phyloP scores from a whole-genome alignment of 495 filamentous ascomycete genomes.

The Neurospora sublineolata region DNA sequence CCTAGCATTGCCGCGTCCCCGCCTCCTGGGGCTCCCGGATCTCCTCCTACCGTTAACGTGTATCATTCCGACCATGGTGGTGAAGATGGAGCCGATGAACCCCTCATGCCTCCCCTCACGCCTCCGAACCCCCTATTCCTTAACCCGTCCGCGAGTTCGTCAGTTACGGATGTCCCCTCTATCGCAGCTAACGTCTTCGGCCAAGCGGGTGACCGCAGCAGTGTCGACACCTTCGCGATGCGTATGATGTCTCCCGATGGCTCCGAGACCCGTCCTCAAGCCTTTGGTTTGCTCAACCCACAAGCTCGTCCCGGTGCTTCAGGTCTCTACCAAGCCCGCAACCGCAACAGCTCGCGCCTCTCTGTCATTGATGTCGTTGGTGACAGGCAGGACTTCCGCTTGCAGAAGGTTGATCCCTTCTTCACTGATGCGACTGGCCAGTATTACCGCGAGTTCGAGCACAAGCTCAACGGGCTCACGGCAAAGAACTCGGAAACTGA shows the following conservation, averaged over 20 bases:
- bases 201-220: conserved; percentile 5
- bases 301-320: conserved; percentile 10
- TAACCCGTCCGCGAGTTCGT: conserved; percentile 13
- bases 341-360: conserved; percentile 14
- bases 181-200: conserved; percentile 11
- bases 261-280: conserved; percentile 8
- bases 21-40: conserved; percentile 2
- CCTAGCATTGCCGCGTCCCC: background rate
- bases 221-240: conserved; percentile 18
- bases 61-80: background rate
- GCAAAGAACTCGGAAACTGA: conserved; percentile 44
- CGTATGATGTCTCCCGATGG: conserved; percentile 18
- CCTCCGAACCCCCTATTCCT: conserved; percentile 15
- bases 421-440: conserved; percentile 51
- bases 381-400: conserved; percentile 22
- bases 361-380: conserved; percentile 10
- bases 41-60: conserved; percentile 1
- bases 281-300: conserved; percentile 9
- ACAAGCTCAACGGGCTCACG: conserved; percentile 38
- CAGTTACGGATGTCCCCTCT: conserved; percentile 9
- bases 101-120: conserved; percentile 9
- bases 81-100: conserved; percentile 8
- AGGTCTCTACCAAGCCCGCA: conserved; percentile 9
- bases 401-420: conserved; percentile 54
- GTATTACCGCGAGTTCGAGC: conserved; percentile 45